Base-by-base conservation (phyloP, 1,284 basidiomycete species). In the Anthracocystis panici-leucophaei region DNA sequence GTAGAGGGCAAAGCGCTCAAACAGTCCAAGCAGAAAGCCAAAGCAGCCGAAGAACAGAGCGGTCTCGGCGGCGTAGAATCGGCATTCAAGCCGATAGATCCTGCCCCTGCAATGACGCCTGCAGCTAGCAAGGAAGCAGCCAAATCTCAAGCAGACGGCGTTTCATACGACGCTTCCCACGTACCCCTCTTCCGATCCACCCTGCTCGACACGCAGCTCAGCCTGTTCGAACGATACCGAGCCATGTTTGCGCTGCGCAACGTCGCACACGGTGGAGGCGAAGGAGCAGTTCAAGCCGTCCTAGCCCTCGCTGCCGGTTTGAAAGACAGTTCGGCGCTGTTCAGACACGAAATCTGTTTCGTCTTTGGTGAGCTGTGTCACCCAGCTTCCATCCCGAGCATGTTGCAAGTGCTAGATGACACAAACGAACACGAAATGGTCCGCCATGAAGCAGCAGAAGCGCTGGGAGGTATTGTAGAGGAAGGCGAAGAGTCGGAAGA, bases 371-470 rank as follows among this genome's bases (percentile, higher is more conserved):
- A 99, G 86, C 89, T 99, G 35, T 91, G 93, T 57, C 95, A 94
- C 6, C 89, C 92, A 1, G 91, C 95, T 82, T 93, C 94, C 0
- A 92, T 98, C 23, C 94, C 95, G 1, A 89, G 92, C 1, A 89
- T 99, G 27, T 85, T 98, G 44, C 86, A 89, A 41, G 93, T 97
- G 18, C 88, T 99, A 10, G 87, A 90, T 71, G 88, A 96, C 76
- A 68, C 84, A 0, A 84, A 87, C 1, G 97, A 99, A 86, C 92
- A 92, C 51, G 94, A 97, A 65, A 99, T 99, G 97, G 97, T 99
- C 5, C 90, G 97, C 25, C 97, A 99, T 82, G 97, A 99, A 87
- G 97, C 96, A 21, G 97, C 97, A 7, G 97, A 99, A 86, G 97
- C 97, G 3, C 89, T 99, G 0, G 97, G 97, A 21, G 94, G 95